Conservation (phyloP, 495 filamentous ascomycete genomes). For the Hypoxylon fragiforme region DNA sequence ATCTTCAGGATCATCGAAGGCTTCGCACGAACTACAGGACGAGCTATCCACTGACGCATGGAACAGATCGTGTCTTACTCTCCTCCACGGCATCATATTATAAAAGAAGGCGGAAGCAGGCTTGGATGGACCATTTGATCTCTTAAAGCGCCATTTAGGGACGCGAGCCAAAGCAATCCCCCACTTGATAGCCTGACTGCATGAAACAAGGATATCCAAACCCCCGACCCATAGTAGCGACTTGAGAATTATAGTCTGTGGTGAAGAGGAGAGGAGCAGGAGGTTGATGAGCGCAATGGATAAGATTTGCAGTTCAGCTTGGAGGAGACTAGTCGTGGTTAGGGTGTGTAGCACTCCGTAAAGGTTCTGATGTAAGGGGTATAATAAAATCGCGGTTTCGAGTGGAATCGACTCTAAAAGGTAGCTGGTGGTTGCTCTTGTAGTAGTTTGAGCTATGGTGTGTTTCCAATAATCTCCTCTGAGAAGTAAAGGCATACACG, state of each 20-base stretch:
- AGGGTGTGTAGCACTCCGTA: slow-evolving; percentile 73
- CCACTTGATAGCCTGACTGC: slow-evolving; percentile 78
- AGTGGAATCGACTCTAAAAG: slow-evolving; percentile 43
- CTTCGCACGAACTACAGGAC: slow-evolving; percentile 39
- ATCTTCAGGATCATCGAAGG: slow-evolving; percentile 33
- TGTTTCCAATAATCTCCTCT: slow-evolving; percentile 4
- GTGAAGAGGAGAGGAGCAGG: slow-evolving; percentile 73
- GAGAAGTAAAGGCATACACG: slow-evolving; percentile 61
- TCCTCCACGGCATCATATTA: slow-evolving; percentile 35
- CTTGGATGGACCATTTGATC: slow-evolving; percentile 39
- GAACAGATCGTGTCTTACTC: slow-evolving; percentile 38
- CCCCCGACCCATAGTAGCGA: slow-evolving; percentile 87
- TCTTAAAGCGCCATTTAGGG: slow-evolving; percentile 86
- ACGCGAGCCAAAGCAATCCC: slow-evolving; percentile 83
- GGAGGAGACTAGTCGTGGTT: slow-evolving; percentile 82
- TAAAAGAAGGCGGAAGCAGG: slow-evolving; percentile 31
- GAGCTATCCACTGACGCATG: slow-evolving; percentile 35
- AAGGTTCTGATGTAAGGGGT: slow-evolving; percentile 84
- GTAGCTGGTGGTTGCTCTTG: neutral
- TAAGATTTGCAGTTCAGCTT: slow-evolving; percentile 84
- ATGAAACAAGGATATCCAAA: slow-evolving; percentile 71
- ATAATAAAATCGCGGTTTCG: slow-evolving; percentile 71
- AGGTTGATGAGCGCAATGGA: slow-evolving; percentile 83
- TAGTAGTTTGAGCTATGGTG: neutral
- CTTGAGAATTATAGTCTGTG: slow-evolving; percentile 82